These are phyloP conservation scores for Arthrobotrys entomopaga DNA, from an alignment of 2,329 filamentous ascomycete genomes.

Conservation along the genomic window DNA sequence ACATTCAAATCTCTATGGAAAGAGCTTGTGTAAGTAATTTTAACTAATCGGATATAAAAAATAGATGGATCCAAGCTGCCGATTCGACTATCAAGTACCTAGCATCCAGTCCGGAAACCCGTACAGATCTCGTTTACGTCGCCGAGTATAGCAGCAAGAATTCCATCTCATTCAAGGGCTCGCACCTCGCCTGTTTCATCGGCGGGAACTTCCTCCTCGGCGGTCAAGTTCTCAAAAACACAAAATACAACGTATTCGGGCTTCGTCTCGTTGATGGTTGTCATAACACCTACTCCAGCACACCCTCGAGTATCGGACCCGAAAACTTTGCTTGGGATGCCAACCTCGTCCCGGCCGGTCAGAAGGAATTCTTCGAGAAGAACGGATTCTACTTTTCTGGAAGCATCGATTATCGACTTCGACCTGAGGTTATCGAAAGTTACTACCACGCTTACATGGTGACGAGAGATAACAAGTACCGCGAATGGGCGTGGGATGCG, in stretches of 20 bases:
- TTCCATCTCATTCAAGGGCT: constrained; percentile 64
- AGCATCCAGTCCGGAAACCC: constrained; percentile 72
- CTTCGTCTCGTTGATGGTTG: constrained; percentile 76
- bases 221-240: constrained; percentile 73
- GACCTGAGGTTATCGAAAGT: constrained; percentile 83
- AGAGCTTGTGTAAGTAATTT: not conserved
- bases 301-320: constrained; percentile 78
- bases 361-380: constrained; percentile 71
- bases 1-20: not conserved
- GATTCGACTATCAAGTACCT: constrained; percentile 79
- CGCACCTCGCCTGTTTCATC: constrained; percentile 79
- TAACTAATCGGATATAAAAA: not conserved
- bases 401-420: constrained; percentile 71
- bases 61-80: constrained; percentile 74
- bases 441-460: constrained; percentile 87
- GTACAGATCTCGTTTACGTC: constrained; percentile 78
- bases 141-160: constrained; percentile 67
- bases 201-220: constrained; percentile 87
- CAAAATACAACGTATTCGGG: constrained; percentile 78
- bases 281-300: constrained; percentile 75
- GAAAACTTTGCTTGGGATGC: constrained; percentile 74
- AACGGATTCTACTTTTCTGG: constrained; percentile 77
- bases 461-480: constrained; percentile 78
- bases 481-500: constrained; percentile 84
- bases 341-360: constrained; percentile 64